These are phyloP conservation scores for Gracilaria vermiculophylla DNA, from an alignment of 23 red algal genomes.

Conservation along the genomic window DNA sequence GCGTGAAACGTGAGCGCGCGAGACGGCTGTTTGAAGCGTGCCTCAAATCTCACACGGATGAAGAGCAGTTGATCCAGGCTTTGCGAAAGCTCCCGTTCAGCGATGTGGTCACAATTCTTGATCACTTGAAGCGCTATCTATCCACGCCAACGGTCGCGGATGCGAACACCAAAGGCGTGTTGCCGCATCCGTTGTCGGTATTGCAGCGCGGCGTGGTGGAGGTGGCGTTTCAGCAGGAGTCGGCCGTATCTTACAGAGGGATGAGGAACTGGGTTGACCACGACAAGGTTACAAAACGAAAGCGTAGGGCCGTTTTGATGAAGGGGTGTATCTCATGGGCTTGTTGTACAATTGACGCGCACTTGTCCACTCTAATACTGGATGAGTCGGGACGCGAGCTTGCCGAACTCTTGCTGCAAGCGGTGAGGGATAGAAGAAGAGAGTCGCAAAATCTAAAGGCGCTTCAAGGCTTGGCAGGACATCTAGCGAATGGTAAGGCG, in stretches of 20 bases:
- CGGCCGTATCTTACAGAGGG: constrained; percentile 14
- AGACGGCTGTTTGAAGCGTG: background rate
- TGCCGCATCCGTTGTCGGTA: background rate
- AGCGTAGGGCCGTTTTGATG: background rate
- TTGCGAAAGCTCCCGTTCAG: constrained; percentile 1
- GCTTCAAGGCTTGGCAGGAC: constrained; percentile 27
- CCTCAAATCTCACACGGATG: background rate
- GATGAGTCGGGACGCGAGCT: constrained; percentile 40
- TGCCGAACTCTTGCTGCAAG: constrained; percentile 4
- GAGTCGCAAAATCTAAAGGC: constrained; percentile 13
- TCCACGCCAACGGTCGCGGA: background rate
- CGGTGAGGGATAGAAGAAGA: constrained; percentile 22
- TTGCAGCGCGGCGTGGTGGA: background rate
- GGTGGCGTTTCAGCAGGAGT: background rate
- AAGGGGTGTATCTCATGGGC: constrained; percentile 50
- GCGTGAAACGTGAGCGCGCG: background rate
- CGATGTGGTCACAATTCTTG: background rate
- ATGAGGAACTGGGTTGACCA: constrained; percentile 29
- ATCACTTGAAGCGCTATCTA: background rate
- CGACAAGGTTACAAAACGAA: constrained; percentile 4
- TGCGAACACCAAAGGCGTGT: background rate
- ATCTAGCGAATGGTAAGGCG: constrained; percentile 16
- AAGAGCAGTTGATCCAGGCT: background rate
- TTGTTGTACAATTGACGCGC: constrained; percentile 36
- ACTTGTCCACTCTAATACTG: constrained; percentile 49